Base-by-base conservation (phyloP, 495 filamentous ascomycete species). In the Aspergillus incahuasiensis region DNA sequence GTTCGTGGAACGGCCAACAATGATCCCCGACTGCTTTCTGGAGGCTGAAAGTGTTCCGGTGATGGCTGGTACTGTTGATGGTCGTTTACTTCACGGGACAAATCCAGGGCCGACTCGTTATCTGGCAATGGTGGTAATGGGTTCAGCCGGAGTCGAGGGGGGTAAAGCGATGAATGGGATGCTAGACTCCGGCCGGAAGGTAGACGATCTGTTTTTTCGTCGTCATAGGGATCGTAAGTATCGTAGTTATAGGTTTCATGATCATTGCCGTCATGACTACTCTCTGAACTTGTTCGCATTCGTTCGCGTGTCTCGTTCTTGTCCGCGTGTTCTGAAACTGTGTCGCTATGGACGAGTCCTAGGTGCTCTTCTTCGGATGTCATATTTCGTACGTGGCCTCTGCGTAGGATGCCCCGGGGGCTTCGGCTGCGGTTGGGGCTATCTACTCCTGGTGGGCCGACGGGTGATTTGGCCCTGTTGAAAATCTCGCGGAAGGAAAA, bases 401-500 rank as follows among this genome's bases (percentile, higher is more conserved):
- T 56, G 68, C 82, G 58, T 65, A 81, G 18, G 67, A 80, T 61
- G 28, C 68, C 61, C n/a, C 39, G 38, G 22, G 47, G 52, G 35
- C 20, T 50, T 34, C 18, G 48, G 5, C 15, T 25, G 20, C 21
- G 41, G 41, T 12, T 24, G 19, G 19, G 34, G 48, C 11, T 42
- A 11, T 20, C n/a, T 34, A 41, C 32, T 9, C 38, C 8, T 63
- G 57, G 62, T 34, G 69, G 57, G 67, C 72, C 64, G 56, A 68
- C 62, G 55, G 64, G 60, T 15, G 64, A 41, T 60, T 68, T 71
- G 62, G 73, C 63, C 64, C 76, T 63, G 55, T 76, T 74, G 69
- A 96, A 90, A 46, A 94, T 82, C 57, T 85, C 86, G 62, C 92
- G 86, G 78, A 97, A 97, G 24, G 87, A 91, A 74, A 97, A 97